Percentiles rank a stretch among this genome's conserved stretches.
These are phyloP conservation scores for Ceratobasidium sp. DNA, from an alignment of 1,284 basidiomycete species.

Conservation along the genomic window DNA sequence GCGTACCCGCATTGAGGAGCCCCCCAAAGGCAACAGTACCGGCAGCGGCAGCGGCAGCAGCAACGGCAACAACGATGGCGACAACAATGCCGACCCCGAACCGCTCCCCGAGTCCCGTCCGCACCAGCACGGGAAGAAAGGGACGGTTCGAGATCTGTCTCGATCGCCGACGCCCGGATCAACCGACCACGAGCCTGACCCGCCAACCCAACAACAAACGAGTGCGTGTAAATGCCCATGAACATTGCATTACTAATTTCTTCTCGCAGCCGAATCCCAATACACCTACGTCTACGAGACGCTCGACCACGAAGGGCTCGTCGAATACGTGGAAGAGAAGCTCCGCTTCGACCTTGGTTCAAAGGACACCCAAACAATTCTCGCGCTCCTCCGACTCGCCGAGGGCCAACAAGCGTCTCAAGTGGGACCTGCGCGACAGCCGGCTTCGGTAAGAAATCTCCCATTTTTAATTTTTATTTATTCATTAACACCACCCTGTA, in stretches of 20 bases:
- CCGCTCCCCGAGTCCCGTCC: constrained; percentile 7
- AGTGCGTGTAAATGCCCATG: background rate
- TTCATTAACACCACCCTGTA: background rate
- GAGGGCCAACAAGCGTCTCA: constrained; percentile 16
- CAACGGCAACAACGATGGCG: background rate
- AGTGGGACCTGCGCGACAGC: constrained; percentile 21
- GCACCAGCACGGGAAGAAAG: background rate
- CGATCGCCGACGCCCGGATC: constrained; percentile 3
- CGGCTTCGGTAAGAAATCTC: background rate
- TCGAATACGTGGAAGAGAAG: constrained; percentile 2
- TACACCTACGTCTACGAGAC: constrained; percentile 5
- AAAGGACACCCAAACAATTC: constrained; percentile 16
- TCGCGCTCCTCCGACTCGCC: constrained; percentile 1
- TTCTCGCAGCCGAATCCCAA: background rate
- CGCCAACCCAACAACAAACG: background rate
- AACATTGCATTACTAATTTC: background rate
- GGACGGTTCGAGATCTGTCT: background rate
- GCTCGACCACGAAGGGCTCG: constrained; percentile 17
- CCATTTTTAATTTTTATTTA: background rate
- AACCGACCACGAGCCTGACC: constrained; percentile 10
- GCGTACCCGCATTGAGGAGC: background rate
- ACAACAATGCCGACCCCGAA: background rate
- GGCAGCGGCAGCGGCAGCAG: too few relatives aligned
- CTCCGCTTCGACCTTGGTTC: background rate
- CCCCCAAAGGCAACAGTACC: background rate